Percentiles rank a stretch among this genome's conserved stretches.
Evolutionary conservation across 306 rosid species (phyloP).

Genomic region (Neltuma alba): DNA sequence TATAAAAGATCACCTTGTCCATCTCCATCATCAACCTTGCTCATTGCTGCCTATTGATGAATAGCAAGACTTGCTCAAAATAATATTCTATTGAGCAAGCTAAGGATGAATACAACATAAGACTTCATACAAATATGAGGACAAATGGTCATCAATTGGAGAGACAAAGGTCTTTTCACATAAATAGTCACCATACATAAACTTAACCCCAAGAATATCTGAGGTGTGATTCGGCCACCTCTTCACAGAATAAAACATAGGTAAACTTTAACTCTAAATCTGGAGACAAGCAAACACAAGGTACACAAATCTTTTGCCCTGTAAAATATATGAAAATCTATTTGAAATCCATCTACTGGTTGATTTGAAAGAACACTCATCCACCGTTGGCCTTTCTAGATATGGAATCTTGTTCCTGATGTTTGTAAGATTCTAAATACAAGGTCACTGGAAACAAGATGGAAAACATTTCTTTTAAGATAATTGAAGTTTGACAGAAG

Average conservation of each 20-base stretch:
- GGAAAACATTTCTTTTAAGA: background rate
- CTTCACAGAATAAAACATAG: background rate
- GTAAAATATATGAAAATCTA: background rate
- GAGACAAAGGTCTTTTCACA: background rate
- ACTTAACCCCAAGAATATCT: conserved; percentile 1
- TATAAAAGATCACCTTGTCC: conserved; percentile 68
- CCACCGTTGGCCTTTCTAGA: conserved; percentile 8
- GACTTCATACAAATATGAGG: conserved; percentile 21
- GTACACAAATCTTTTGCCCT: background rate
- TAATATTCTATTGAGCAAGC: conserved; percentile 21
- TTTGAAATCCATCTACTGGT: background rate
- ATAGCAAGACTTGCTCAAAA: conserved; percentile 36
- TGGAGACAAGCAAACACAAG: conserved; percentile 2
- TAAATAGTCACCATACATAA: conserved; percentile 9
- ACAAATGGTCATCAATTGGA: conserved; percentile 19
- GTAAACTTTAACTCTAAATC: conserved; percentile 17
- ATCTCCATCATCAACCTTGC: conserved; percentile 67
- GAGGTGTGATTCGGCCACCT: conserved; percentile 6
- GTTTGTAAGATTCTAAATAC: background rate
- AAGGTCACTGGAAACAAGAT: background rate
- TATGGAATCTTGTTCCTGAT: conserved; percentile 21
- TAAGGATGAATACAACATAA: conserved; percentile 21
- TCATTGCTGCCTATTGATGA: conserved; percentile 91
- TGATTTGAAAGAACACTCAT: conserved; percentile 12
- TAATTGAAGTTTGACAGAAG: background rate